Evolutionary conservation across 441 rosid species (phyloP), one percentile per base, ranked within the genome.

Genomic region (Pelargonium fulgidum): DNA sequence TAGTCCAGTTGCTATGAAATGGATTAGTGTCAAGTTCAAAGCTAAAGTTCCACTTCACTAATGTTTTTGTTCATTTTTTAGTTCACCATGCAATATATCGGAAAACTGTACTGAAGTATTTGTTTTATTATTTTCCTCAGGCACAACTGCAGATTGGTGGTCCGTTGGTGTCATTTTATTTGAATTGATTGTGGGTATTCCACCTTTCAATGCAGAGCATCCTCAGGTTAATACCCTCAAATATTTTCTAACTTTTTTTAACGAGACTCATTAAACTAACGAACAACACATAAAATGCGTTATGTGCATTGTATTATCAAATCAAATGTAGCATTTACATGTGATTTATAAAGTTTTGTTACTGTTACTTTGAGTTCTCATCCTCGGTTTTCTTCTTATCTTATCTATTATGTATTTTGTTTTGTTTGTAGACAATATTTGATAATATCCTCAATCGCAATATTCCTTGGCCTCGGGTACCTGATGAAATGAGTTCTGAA

Each of bases 101-200:
- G 13, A 58, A 19, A 58, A 19, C 63, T 41, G 11, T 41, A 41
- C 12, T 19, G 12, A 58, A 58, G 33, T 7, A 58, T 58, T 58
- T 61, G 45, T 50, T 72, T n/a, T 75, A 19, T 52, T 54, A 62
- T 70, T 70, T 73, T 72, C 26, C 45, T 75, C 93, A 95, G 99
- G 92, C 74, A 85, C 91, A 79, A 89, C 93, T 72, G 99, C 99
- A 12, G 99, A 95, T 87, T 95, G 99, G 99, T 95, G 99, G 99
- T 95, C 99, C 64, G 98, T 95, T 72, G 99, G 99, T 65, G 84
- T 95, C 84, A 83, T 95, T 84, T 80, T 92, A 71, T 95, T 91
- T 81, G 99, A 95, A 76, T 73, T 92, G 82, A 87, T 95, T 74
- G 96, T 92, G 68, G 99, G 99, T 71, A 92, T 95, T 79, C 99